phyloP scores from a whole-genome alignment of 148 eudicot species.

The Linanthus parryae region DNA sequence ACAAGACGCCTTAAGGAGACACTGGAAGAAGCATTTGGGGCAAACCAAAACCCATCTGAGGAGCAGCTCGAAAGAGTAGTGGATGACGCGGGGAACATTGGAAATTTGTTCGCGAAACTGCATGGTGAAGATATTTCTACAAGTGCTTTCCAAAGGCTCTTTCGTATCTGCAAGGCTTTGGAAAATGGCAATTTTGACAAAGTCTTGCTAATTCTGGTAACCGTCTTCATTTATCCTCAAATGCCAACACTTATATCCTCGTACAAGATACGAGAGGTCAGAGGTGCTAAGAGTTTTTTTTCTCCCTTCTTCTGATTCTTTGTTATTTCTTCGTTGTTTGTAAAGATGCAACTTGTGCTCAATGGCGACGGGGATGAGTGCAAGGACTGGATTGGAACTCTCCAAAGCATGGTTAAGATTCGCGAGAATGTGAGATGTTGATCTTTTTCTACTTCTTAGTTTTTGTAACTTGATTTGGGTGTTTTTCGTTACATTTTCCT shows the following conservation, averaged over 20 bases:
- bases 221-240: not conserved
- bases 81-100: constrained; percentile 82
- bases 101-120: constrained; percentile 71
- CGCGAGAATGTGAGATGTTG: constrained; percentile 18
- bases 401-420: constrained; percentile 20
- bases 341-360: constrained; percentile 21
- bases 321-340: no score
- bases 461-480: no score
- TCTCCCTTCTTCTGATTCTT: not conserved
- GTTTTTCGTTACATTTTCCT: no score
- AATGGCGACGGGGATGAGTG: constrained; percentile 24
- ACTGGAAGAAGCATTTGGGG: constrained; percentile 72
- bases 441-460: no score
- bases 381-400: constrained; percentile 21
- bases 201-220: constrained; percentile 90
- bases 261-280: not conserved
- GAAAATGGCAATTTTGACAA: constrained; percentile 71
- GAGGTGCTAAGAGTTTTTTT: not conserved
- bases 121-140: constrained; percentile 83
- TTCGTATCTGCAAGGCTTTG: constrained; percentile 76
- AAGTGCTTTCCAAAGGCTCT: constrained; percentile 85
- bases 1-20: constrained; percentile 86
- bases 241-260: not conserved
- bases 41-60: constrained; percentile 62
- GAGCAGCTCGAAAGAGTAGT: constrained; percentile 86